Base-by-base conservation (phyloP, 441 rosid species). In the Aquilaria agallochum region DNA sequence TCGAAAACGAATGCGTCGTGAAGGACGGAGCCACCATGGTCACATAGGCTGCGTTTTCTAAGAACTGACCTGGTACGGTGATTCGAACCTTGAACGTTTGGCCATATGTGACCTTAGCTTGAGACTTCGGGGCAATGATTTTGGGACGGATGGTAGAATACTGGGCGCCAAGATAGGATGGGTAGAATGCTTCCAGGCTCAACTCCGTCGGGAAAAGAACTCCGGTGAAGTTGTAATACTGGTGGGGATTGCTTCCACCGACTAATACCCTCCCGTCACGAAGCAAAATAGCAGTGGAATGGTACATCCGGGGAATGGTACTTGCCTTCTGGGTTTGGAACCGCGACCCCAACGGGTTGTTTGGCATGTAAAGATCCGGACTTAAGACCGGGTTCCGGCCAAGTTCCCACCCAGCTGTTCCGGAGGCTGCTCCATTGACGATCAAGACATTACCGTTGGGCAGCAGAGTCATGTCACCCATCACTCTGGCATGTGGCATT, bases 391-490 rank as follows among this genome's bases (percentile, higher is more conserved):
- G 78, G 7, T 61, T 55, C 31, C 78, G 70, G 12, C 59, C 80
- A 27, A 13, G 45, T 6, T 50, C 73, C 78, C 78, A 78, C 5
- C 79, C 80, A 3, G 83, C 75, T 2, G 70, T 67, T 12, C 83
- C 80, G 5, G 56, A 55, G 5, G 64, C 52, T 0, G 71, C 80
- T 2, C 80, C 83, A 20, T 75, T 78, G 31, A 78, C 62, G 50
- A 75, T 66, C 44, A 72, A 33, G 2, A 78, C 80, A 15, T 70
- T 60, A 10, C 74, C 80, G 6, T 71, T 65, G 0, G 83, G 83
- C 20, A 78, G 67, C 55, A 78, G 47, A 40, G 61, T 68, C 83
- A 78, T 78, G 68, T 78, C 80, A 34, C 80, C 68, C 80, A 78
- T 72, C 56, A 68, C 69, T 57, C 80, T 67, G 11, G 40, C 59